phyloP scores from a whole-genome alignment of 257 asterid species.

The Rhazya stricta region DNA sequence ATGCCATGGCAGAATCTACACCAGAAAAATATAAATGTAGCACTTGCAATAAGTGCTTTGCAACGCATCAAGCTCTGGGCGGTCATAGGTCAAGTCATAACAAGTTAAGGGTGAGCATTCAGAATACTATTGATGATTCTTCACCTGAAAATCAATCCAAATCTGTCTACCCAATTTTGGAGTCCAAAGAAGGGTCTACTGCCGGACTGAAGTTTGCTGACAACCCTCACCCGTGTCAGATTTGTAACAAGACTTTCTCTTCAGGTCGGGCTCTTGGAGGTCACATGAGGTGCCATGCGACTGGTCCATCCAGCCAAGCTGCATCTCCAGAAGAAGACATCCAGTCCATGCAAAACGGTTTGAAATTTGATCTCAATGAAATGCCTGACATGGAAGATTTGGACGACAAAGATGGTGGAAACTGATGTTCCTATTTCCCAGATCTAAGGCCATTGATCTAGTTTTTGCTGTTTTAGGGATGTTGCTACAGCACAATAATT shows the following conservation, averaged over 20 bases:
- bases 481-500: no score
- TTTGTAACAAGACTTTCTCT: slow-evolving; percentile 24
- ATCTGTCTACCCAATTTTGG: background rate
- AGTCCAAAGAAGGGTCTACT: background rate
- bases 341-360: background rate
- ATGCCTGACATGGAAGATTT: slow-evolving; percentile 15
- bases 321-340: background rate
- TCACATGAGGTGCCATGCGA: slow-evolving; percentile 31
- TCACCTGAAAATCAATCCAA: background rate
- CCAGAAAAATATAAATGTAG: slow-evolving; percentile 24
- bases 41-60: slow-evolving; percentile 26
- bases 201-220: background rate
- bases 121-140: slow-evolving; percentile 21
- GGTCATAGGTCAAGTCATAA: slow-evolving; percentile 63
- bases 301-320: background rate
- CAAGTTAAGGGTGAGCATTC: slow-evolving; percentile 29
- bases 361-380: slow-evolving; percentile 31
- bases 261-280: slow-evolving; percentile 40
- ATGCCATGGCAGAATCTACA: background rate
- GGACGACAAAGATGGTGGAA: background rate
- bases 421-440: no score
- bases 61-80: slow-evolving; percentile 45
- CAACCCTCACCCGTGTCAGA: slow-evolving; percentile 10
- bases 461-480: no score
- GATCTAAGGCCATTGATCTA: no score